Conservation (phyloP, 108 stramenopile genomes). For the Discostella pseudostelligera region DNA sequence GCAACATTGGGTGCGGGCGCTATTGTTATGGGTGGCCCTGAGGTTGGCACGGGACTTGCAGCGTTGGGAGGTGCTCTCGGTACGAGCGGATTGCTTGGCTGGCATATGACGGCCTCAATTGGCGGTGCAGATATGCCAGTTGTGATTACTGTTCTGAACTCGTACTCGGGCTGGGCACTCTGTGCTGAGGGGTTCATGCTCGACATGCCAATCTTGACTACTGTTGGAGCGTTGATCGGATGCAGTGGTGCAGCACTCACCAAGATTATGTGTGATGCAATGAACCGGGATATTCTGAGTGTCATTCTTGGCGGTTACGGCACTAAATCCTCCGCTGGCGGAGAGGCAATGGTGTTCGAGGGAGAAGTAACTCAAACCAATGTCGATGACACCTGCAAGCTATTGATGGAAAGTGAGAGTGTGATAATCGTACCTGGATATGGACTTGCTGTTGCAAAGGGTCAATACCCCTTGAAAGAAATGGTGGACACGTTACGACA, state of each 20-base stretch:
- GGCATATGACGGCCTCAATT: constrained; percentile 95
- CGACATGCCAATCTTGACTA: constrained; percentile 96
- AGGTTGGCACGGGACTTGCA: constrained; percentile 72
- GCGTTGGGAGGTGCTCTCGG: constrained; percentile 82
- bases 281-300: constrained; percentile 95
- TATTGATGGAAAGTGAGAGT: constrained; percentile 83
- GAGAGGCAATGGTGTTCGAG: constrained; percentile 90
- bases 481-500: constrained; percentile 84
- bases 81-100: constrained; percentile 87
- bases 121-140: constrained; percentile 99
- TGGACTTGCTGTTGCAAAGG: constrained; percentile 97
- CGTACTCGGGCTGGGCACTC: constrained; percentile 92
- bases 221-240: constrained; percentile 98
- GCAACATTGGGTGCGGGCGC: constrained; percentile 89
- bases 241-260: constrained; percentile 98
- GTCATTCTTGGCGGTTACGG: constrained; percentile 96
- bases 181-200: constrained; percentile 99
- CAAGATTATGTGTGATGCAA: constrained; percentile 99
- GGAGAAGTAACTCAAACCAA: constrained; percentile 90
- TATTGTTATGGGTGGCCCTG: constrained; percentile 77
- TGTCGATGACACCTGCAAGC: constrained; percentile 77
- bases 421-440: constrained; percentile 98
- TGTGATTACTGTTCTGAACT: constrained; percentile 98
- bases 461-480: constrained; percentile 96
- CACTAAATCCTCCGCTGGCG: constrained; percentile 84